Base-by-base conservation (phyloP, 345 rosid species). In the Citrus australasica region DNA sequence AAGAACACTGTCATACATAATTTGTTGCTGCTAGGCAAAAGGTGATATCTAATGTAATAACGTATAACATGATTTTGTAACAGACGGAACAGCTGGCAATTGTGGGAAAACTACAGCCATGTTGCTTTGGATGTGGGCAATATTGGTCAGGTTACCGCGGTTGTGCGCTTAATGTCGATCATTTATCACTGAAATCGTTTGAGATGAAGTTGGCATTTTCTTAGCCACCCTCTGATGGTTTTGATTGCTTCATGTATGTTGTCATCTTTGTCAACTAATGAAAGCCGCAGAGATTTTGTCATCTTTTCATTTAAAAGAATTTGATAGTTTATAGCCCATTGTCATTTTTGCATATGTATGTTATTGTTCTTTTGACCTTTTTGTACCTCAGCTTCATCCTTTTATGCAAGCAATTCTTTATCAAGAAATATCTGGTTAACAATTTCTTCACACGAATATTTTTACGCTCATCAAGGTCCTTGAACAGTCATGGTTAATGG, bases 61-160 rank as follows among this genome's bases (percentile, higher is more conserved):
- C 63, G 7, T 66, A 66, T 35, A 66, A 32, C 28, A 32, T 69
- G 16, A 67, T 73, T n/a, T n/a, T n/a, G n/a, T n/a, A n/a, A n/a
- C n/a, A n/a, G n/a, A n/a, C n/a, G n/a, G n/a, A n/a, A n/a, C n/a
- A n/a, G n/a, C n/a, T n/a, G n/a, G n/a, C n/a, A n/a, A n/a, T n/a
- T n/a, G n/a, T n/a, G n/a, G n/a, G n/a, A 91, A 80, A 91, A 92
- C 84, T 96, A 84, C 80, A 82, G 97, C 82, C 89, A 91, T 69
- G 97, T 92, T 74, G 95, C 97, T 80, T 73, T 90, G 85, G 98
- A 96, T 78, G 95, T 94, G n/a, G 97, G 92, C 77, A 92, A 90
- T 79, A 76, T 89, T 70, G 80, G 85, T 82, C 96, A 96, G 98
- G 99, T 92, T 86, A 76, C 71, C 68, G 32, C 81, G 19, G 62